Conservation (phyloP, 2,329 filamentous ascomycete species). For the Coniochaeta sp. region DNA sequence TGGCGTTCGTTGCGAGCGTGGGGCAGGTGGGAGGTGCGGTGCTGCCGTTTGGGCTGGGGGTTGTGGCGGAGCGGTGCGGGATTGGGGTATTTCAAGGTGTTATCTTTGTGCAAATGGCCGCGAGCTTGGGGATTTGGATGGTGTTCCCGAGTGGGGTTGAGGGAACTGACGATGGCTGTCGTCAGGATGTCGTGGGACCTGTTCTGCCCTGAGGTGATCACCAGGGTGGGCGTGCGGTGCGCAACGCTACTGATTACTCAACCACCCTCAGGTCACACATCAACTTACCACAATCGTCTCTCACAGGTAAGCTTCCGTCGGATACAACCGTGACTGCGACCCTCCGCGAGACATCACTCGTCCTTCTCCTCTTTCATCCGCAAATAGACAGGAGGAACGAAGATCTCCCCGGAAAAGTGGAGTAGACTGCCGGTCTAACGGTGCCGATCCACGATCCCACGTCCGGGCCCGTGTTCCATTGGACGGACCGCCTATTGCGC, state of each 20-base stretch:
- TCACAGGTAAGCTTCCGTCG: not conserved
- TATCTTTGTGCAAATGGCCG: constrained; percentile 15
- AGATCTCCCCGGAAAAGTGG: not conserved
- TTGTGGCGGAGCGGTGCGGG: constrained; percentile 27
- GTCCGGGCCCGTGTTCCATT: not conserved
- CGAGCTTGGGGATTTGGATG: constrained; percentile 11
- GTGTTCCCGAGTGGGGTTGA: too few relatives aligned
- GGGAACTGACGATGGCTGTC: too few relatives aligned
- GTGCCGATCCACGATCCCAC: not conserved
- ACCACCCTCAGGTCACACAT: too few relatives aligned
- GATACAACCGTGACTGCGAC: not conserved
- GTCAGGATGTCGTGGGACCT: too few relatives aligned
- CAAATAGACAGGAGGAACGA: not conserved
- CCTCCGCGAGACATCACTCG: not conserved
- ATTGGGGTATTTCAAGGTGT: constrained; percentile 28
- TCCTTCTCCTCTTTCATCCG: too few relatives aligned
- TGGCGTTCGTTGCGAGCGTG: constrained; percentile 34
- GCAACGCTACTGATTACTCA: too few relatives aligned
- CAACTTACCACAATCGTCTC: too few relatives aligned
- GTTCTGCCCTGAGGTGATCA: too few relatives aligned
- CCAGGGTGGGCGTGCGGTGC: too few relatives aligned
- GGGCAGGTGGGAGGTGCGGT: constrained; percentile 36
- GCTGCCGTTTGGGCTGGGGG: constrained; percentile 35
- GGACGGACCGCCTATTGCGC: not conserved
- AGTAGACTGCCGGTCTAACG: not conserved